Evolutionary conservation across 1,284 basidiomycete species (phyloP).

Genomic region (Irpex sp.): DNA sequence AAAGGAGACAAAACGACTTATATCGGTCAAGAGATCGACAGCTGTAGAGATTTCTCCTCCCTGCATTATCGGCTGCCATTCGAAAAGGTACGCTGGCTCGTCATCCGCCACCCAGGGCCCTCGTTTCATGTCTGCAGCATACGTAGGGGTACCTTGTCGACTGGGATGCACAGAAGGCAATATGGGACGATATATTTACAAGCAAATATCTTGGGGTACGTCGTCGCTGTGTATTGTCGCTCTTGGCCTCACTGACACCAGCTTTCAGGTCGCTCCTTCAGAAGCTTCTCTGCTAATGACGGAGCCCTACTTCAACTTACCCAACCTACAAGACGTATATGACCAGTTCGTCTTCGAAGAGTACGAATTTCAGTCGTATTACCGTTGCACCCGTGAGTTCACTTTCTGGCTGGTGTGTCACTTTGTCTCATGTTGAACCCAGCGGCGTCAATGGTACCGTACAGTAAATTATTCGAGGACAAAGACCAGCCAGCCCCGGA

Average conservation of each 20-base stretch:
- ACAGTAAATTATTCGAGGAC: constrained; percentile 60
- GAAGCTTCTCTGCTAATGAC: constrained; percentile 80
- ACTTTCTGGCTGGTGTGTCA: neutral
- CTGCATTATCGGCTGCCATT: constrained; percentile 81
- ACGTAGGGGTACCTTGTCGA: constrained; percentile 83
- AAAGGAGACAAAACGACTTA: constrained; percentile 78
- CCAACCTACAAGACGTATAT: constrained; percentile 86
- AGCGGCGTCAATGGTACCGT: constrained; percentile 79
- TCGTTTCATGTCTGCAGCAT: constrained; percentile 13
- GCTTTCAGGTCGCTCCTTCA: constrained; percentile 62
- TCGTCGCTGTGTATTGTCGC: constrained; percentile 5
- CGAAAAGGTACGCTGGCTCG: constrained; percentile 62
- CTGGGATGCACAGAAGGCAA: constrained; percentile 89
- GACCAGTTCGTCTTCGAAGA: constrained; percentile 96
- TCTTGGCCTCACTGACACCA: neutral
- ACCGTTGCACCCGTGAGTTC: constrained; percentile 74
- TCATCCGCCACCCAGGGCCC: neutral
- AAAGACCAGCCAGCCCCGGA: constrained; percentile 56
- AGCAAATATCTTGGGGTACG: constrained; percentile 65
- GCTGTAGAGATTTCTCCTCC: constrained; percentile 74
- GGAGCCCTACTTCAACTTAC: constrained; percentile 91
- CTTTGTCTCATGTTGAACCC: constrained; percentile 9
- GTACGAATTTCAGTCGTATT: constrained; percentile 87
- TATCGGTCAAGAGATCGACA: constrained; percentile 77
- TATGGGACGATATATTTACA: constrained; percentile 87